Conservation (phyloP, 768 basidiomycete species). For the Russula sp. region DNA sequence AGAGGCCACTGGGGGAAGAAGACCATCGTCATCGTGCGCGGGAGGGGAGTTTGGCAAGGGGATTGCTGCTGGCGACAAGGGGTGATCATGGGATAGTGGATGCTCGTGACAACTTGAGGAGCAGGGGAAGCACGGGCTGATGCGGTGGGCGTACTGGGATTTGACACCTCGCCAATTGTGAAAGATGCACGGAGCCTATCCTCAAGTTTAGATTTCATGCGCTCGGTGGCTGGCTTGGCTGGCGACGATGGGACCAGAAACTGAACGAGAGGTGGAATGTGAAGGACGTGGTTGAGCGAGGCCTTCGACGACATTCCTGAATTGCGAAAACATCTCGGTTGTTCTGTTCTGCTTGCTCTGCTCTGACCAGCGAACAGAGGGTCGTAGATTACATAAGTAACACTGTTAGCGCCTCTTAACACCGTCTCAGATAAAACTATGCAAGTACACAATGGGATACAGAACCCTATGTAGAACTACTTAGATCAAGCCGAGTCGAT, state of each 20-base stretch:
- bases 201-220: constrained; percentile 62
- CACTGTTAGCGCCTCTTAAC: no score
- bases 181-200: constrained; percentile 72
- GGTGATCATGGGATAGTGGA: constrained; percentile 36
- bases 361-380: not conserved
- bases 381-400: not conserved
- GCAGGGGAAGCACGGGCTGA: constrained; percentile 46
- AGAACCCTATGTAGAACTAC: not conserved
- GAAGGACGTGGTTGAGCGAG: constrained; percentile 51
- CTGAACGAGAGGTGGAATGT: constrained; percentile 34
- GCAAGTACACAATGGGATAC: not conserved
- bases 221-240: constrained; percentile 33
- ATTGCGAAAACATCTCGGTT: constrained; percentile 69
- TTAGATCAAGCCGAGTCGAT: constrained; percentile 18
- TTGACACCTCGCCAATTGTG: constrained; percentile 54
- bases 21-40: not conserved
- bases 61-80: constrained; percentile 30
- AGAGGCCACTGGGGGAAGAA: constrained; percentile 3
- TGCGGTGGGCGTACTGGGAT: constrained; percentile 41
- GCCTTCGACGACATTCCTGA: constrained; percentile 69
- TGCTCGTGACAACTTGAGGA: constrained; percentile 37
- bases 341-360: not conserved
- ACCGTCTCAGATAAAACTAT: no score
- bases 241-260: constrained; percentile 25
- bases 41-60: constrained; percentile 28